Evolutionary conservation across 805 yeast species (phyloP), one percentile per base, ranked within the genome.

Genomic region (Candida xiaguanensis): DNA sequence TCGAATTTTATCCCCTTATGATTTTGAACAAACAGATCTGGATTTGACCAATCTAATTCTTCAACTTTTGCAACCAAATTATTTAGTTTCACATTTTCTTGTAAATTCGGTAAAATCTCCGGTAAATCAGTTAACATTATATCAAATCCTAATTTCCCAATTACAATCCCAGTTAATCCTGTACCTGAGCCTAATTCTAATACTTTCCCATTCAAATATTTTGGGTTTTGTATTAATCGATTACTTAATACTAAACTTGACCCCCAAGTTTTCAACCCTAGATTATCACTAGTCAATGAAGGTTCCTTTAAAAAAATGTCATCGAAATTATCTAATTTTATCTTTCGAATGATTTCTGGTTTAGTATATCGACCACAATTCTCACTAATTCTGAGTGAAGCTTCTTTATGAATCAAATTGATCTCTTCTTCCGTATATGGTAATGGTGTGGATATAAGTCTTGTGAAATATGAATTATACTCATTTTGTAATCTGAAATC

Each of bases 251-350:
- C 72, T 18, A 85, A 62, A 0, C 97, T 79, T 0, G 97, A 85
- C 0, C 98, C 99, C 99, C 99, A 91, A 0, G 99, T 91, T 46
- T 91, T 88, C 56, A 88, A 70, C 0, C 99, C 99, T 16, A 93
- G 63, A 45, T 83, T 85, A 59, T 93, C 99, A 27, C 79, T 76
- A 0, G 96, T 86, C 44, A 91, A 64, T 0, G 95, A 79, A 0
- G 98, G 98, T 53, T 91, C 99, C 42, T 72, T 70, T 20, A 91
- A 59, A 17, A 45, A 45, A 2, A 75, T 61, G 16, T 39, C 26
- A 19, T 44, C 43, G 25, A 50, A 43, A 0, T 48, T 49, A 0
- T 49, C 44, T 2, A 86, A 57, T 8, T 63, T 58, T 23, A 91
- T 78, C 31, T 67, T 70, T 34, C 98, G 65, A 2, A 71, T 63